Evolutionary conservation across 177 flowering plant species (phyloP), one percentile per base, ranked within the genome.

Genomic region (Tripterygium wilfordii): DNA sequence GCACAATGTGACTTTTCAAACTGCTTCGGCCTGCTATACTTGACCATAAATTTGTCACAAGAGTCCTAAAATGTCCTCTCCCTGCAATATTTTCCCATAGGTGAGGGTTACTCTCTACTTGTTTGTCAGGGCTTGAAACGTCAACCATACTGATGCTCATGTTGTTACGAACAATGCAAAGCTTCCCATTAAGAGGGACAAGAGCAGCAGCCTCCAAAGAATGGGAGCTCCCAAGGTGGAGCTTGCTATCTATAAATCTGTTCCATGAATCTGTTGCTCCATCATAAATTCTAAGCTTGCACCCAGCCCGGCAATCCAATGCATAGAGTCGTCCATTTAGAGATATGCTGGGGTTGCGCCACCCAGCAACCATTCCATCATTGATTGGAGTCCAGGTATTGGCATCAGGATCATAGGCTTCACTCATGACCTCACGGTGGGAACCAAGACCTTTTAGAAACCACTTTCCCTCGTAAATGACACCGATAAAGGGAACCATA

Each of bases 131-230:
- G 46, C 73, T 72, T 10, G 80, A 76, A 30, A 91, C 85, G 63
- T 91, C 90, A 29, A 91, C 98, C 49, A 91, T 46, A 45, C 88
- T 83, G 22, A 91, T 77, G 63, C 96, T 91, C 98, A 91, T 88
- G 68, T 91, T 91, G 71, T 91, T 91, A 8, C 98, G 85, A 31
- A 88, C 75, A 19, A 91, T 88, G 64, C 96, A 91, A 25, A 91
- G 92, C 69, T 82, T 88, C 38, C 95, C 95, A 62, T 80, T 88
- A 14, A 91, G 80, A 15, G 86, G 71, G 63, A 91, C 90, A 38
- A 88, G 84, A 8, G 94, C 96, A 19, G 98, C 98, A 56, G 98
- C 98, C 69, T 88, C 96, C 35, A 85, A 49, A 29, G 95, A 88
- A 22, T 69, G 73, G 1, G 98, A 91, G 54, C 67, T 82, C 26